Conservation (phyloP, 805 yeast genomes). For the Saturnispora besseyi region DNA sequence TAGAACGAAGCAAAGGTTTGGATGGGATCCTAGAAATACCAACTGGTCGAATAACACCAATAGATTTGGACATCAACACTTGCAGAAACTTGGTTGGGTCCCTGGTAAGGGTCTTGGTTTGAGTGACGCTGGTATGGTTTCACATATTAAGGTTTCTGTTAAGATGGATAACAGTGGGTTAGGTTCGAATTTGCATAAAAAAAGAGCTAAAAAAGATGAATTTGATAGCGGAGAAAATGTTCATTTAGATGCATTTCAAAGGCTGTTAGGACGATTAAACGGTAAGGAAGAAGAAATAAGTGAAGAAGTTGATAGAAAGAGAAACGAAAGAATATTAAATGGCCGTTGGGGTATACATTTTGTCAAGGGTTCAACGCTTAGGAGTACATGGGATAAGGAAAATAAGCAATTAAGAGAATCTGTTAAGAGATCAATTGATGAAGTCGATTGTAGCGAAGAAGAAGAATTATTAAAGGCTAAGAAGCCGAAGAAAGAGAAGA, state of each 20-base stretch:
- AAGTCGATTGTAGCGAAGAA: conserved; percentile 16
- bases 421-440: conserved; percentile 15
- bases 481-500: conserved; percentile 16
- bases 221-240: conserved; percentile 77
- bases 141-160: conserved; percentile 74
- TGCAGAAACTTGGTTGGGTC: conserved; percentile 80
- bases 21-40: conserved; percentile 88
- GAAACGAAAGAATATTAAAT: conserved; percentile 60
- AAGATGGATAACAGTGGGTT: conserved; percentile 81
- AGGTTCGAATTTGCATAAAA: conserved; percentile 64
- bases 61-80: conserved; percentile 81
- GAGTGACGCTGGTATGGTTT: conserved; percentile 54
- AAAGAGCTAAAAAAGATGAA: conserved; percentile 46
- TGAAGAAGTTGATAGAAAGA: conserved; percentile 58
- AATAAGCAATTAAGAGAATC: conserved; percentile 27
- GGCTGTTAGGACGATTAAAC: conserved; percentile 79
- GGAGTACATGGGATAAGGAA: conserved; percentile 75
- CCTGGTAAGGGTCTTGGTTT: conserved; percentile 87
- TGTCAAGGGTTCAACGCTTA: conserved; percentile 73
- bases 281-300: conserved; percentile 67
- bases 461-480: conserved; percentile 19
- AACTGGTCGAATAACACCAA: conserved; percentile 82
- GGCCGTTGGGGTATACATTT: conserved; percentile 87
- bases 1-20: conserved; percentile 74
- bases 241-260: conserved; percentile 88